Conservation (phyloP, 2,329 filamentous ascomycete genomes). For the Westerdykella aurantiaca region DNA sequence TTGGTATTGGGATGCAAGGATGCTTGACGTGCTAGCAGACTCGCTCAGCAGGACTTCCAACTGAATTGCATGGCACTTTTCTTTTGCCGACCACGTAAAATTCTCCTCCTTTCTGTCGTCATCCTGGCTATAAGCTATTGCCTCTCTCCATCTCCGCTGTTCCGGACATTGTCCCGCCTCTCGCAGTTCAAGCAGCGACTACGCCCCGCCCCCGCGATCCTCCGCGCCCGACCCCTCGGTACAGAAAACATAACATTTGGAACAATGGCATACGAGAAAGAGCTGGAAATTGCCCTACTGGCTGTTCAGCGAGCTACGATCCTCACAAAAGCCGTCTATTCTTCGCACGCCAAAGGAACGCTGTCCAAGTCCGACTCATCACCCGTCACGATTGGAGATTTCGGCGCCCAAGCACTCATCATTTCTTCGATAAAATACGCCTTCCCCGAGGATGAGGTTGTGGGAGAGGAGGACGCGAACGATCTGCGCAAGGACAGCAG, state of each 20-base stretch:
- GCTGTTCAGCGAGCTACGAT: constrained; percentile 79
- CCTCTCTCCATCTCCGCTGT: constrained; percentile 19
- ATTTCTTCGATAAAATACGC: constrained; percentile 82
- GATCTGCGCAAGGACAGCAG: constrained; percentile 65
- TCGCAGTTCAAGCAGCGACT: constrained; percentile 27
- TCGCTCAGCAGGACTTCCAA: neutral
- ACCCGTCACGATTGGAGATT: constrained; percentile 96
- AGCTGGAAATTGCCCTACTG: constrained; percentile 77
- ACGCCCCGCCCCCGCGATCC: constrained; percentile 19
- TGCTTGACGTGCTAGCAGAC: neutral
- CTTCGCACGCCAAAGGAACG: constrained; percentile 90
- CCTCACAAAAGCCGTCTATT: constrained; percentile 70
- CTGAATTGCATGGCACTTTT: constrained; percentile 1
- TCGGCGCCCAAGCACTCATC: constrained; percentile 94
- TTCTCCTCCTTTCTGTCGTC: constrained; percentile 26
- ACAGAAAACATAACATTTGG: constrained; percentile 14
- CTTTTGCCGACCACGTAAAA: constrained; percentile 9
- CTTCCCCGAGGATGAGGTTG: constrained; percentile 86
- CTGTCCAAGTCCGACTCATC: constrained; percentile 92
- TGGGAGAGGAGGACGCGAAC: constrained; percentile 90
- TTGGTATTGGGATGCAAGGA: neutral
- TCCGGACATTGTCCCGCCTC: constrained; percentile 25
- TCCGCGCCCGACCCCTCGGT: constrained; percentile 1
- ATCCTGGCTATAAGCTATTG: constrained; percentile 31
- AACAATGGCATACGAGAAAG: constrained; percentile 58